Conservation (phyloP, 2,329 filamentous ascomycete species). For the Diaporthe humulicola region DNA sequence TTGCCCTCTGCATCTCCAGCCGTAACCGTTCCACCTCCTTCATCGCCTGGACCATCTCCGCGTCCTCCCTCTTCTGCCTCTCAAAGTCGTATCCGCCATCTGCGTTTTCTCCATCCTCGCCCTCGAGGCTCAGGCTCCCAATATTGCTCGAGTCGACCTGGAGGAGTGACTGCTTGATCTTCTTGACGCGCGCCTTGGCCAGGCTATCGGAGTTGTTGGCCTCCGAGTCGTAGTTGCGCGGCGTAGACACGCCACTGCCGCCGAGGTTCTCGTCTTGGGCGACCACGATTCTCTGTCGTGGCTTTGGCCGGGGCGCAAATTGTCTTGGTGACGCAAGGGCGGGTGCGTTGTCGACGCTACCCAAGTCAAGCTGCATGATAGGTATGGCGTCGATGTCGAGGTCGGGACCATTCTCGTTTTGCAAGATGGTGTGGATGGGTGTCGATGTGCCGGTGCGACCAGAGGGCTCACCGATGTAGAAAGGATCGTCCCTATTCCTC, state of each 20-base stretch:
- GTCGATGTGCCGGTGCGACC: slow-evolving; percentile 70
- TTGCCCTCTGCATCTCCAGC: slow-evolving; percentile 89
- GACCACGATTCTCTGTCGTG: slow-evolving; percentile 74
- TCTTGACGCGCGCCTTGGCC: slow-evolving; percentile 63
- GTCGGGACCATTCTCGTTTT: slow-evolving; percentile 79
- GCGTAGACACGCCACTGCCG: slow-evolving; percentile 61
- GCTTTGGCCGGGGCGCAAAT: slow-evolving; percentile 52
- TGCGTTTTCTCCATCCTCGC: slow-evolving; percentile 56
- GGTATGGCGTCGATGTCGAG: slow-evolving; percentile 96
- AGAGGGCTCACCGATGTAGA: slow-evolving; percentile 77
- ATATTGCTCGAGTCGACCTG: slow-evolving; percentile 91
- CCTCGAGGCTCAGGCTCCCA: slow-evolving; percentile 75
- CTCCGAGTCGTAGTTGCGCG: slow-evolving; percentile 67
- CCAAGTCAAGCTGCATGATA: slow-evolving; percentile 91
- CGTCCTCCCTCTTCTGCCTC: slow-evolving; percentile 80
- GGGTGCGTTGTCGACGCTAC: slow-evolving; percentile 55
- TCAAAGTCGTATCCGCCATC: slow-evolving; percentile 68
- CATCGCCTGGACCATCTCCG: slow-evolving; percentile 90
- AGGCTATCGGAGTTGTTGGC: slow-evolving; percentile 59
- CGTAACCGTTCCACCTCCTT: slow-evolving; percentile 88
- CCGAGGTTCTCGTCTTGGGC: slow-evolving; percentile 80
- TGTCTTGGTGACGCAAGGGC: slow-evolving; percentile 44
- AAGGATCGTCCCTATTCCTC: slow-evolving; percentile 92
- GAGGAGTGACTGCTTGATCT: slow-evolving; percentile 75
- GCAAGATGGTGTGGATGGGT: slow-evolving; percentile 82